Base-by-base conservation (phyloP, 345 rosid genomes). In the Erodium maritimum region DNA sequence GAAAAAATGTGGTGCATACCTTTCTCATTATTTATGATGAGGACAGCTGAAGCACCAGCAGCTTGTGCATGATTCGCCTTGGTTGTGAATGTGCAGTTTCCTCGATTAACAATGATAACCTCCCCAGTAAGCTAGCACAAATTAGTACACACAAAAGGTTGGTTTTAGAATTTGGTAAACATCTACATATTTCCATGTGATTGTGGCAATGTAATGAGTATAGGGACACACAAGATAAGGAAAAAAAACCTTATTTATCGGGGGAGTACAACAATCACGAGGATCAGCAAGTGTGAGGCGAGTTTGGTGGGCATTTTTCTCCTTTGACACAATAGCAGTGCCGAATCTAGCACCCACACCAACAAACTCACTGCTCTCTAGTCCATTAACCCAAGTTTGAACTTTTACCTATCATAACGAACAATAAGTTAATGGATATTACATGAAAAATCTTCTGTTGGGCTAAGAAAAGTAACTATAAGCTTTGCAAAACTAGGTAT, bases 311-410 rank as follows among this genome's bases (percentile, higher is more conserved):
- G 99, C 97, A 60, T 87, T 85, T 77, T 90, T 94, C 86, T 90
- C 99, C 83, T 89, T 87, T 1, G 97, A 82, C 34, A 82, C 95
- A 59, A 94, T 90, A 19, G 80, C 60, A 42, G 71, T 73, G 58
- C 99, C 99, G 48, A 94, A 94, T 75, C 99, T 79, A 58, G 99
- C 97, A 37, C 97, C 97, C 4, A 94, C 96, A 0, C 99, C 99
- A 16, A 94, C 99, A 71, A 82, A 94, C 76, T 94, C 99, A 19
- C 66, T 85, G 61, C 72, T 67, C 75, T 94, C 97, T 52, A 67
- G 17, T 62, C 84, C 96, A 75, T 84, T 59, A 56, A 90, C 70
- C 97, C 95, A 93, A 10, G 99, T 94, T 67, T 90, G 99, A 65
- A 94, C 90, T 94, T 90, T 94, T 54, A 94, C 99, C 99, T 89